These are phyloP conservation scores for Rutidosis leptorrhynchoides DNA, from an alignment of 129 eudicot species.

Conservation along the genomic window DNA sequence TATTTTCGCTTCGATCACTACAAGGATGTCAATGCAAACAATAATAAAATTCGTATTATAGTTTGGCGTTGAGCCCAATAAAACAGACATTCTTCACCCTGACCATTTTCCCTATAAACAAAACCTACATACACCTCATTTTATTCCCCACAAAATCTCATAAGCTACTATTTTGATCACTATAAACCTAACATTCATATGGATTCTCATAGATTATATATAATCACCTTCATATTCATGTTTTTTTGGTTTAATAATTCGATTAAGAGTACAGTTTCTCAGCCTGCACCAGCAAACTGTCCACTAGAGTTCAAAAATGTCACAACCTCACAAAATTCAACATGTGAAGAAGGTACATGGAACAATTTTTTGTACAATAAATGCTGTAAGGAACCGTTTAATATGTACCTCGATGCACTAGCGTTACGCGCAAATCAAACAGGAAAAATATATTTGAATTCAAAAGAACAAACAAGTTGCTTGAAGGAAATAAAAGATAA, in stretches of 20 bases:
- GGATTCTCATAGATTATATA: constrained; percentile 16
- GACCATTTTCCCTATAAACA: constrained; percentile 31
- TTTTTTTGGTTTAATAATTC: constrained; percentile 19
- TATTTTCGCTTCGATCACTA: constrained; percentile 16
- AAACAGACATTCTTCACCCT: constrained; percentile 30
- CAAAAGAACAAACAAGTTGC: constrained; percentile 42
- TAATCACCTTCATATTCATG: constrained; percentile 20
- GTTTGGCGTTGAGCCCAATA: constrained; percentile 29
- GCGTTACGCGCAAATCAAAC: constrained; percentile 44
- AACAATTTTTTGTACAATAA: constrained; percentile 32
- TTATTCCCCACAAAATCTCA: neutral
- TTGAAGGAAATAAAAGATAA: constrained; percentile 29
- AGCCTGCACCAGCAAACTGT: constrained; percentile 22
- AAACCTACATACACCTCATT: constrained; percentile 14
- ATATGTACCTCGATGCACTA: constrained; percentile 40
- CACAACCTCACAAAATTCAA: constrained; percentile 15
- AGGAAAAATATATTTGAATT: constrained; percentile 36
- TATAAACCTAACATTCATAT: neutral
- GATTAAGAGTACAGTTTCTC: constrained; percentile 15
- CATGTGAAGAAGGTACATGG: constrained; percentile 39
- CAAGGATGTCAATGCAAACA: constrained; percentile 28
- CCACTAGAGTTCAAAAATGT: constrained; percentile 26
- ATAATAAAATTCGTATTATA: constrained; percentile 4
- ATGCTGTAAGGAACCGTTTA: constrained; percentile 37
- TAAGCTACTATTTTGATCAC: constrained; percentile 8